Conservation (phyloP, 306 rosid species). For the Notholithocarpus densiflorus region DNA sequence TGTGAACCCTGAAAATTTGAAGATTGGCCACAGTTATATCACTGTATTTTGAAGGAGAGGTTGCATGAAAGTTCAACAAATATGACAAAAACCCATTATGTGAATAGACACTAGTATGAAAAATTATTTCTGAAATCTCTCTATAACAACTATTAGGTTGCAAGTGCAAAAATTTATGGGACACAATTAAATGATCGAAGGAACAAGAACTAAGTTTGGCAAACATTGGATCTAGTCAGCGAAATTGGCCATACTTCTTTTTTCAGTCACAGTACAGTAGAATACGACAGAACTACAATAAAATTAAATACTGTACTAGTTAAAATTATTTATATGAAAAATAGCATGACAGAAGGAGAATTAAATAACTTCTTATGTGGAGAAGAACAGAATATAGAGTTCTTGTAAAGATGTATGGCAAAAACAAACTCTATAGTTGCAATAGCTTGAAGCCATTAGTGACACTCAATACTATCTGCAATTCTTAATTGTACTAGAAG, state of each 20-base stretch:
- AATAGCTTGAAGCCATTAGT: neutral
- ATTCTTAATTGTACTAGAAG: conserved; percentile 2
- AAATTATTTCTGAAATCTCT: neutral
- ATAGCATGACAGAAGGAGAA: conserved; percentile 5
- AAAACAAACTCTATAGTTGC: neutral
- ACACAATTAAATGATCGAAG: neutral
- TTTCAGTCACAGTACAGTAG: neutral
- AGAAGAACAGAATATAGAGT: neutral
- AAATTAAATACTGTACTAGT: neutral
- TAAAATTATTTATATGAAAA: neutral
- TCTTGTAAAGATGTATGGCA: neutral
- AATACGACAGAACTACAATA: neutral
- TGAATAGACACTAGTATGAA: neutral
- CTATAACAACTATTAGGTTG: neutral
- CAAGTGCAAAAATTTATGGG: neutral
- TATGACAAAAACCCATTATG: neutral
- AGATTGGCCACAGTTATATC: conserved; percentile 5
- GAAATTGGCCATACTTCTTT: conserved; percentile 2
- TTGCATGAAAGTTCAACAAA: neutral
- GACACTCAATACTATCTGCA: neutral
- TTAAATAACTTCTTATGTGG: neutral
- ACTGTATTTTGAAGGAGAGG: neutral
- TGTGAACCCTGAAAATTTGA: conserved; percentile 42
- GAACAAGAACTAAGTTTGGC: conserved; percentile 10
- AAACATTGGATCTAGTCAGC: neutral